Evolutionary conservation across 192 early-diverging fungal species (phyloP).

Genomic region (Geranomyces michiganensis): DNA sequence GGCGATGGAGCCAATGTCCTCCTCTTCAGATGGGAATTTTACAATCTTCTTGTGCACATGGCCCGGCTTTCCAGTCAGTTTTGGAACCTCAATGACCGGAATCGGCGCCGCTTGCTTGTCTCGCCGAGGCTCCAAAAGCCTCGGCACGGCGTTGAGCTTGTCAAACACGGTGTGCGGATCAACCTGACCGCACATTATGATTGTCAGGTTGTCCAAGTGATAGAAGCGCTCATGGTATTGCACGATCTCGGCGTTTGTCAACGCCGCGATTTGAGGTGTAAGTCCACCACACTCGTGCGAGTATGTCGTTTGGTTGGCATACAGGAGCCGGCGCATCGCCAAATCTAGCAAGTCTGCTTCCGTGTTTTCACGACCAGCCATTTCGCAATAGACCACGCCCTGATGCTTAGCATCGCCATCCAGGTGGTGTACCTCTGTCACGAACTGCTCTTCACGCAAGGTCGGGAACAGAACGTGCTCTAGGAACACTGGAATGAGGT

Average conservation of each 20-base stretch:
- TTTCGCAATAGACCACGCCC: conserved; percentile 79
- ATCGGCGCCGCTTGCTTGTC: neutral
- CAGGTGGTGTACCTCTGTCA: conserved; percentile 77
- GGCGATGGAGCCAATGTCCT: conserved; percentile 63
- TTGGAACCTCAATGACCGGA: conserved; percentile 22
- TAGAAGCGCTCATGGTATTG: conserved; percentile 79
- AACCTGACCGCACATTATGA: conserved; percentile 61
- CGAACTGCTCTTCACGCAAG: conserved; percentile 72
- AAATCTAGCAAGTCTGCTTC: conserved; percentile 71
- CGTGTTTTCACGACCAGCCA: conserved; percentile 73
- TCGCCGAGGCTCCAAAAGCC: conserved; percentile 7
- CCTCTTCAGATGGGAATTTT: conserved; percentile 65
- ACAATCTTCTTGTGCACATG: conserved; percentile 53
- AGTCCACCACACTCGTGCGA: conserved; percentile 75
- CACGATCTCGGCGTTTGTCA: conserved; percentile 76
- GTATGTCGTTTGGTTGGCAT: conserved; percentile 58
- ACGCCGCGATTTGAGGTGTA: conserved; percentile 67
- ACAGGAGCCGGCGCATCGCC: conserved; percentile 55
- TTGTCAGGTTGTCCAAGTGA: conserved; percentile 68
- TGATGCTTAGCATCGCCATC: conserved; percentile 70
- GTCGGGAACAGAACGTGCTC: conserved; percentile 80
- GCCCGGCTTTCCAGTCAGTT: conserved; percentile 14
- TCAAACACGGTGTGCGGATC: conserved; percentile 59
- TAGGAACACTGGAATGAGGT: conserved; percentile 75
- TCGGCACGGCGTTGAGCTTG: conserved; percentile 25